Evolutionary conservation across 169 alveolate species (phyloP), one percentile per base, ranked within the genome.

Genomic region (Cryptosporidium xiaoi): DNA sequence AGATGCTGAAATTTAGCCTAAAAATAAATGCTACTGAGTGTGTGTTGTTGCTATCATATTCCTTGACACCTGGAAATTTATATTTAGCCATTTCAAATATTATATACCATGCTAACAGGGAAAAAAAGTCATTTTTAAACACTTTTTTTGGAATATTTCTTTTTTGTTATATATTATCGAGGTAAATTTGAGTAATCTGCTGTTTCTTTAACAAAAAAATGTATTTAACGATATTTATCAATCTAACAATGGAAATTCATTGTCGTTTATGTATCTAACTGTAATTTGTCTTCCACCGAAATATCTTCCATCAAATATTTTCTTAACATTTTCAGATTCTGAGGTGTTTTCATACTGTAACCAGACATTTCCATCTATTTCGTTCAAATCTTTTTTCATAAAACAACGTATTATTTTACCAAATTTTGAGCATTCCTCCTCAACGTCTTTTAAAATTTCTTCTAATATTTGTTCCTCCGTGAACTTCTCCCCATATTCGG

Each of bases 361-460:
- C 90, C 93, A 94, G 13, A 94, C 95, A 69, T 93, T 94, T 60
- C 97, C 97, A 66, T 94, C 97, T 18, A 84, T 48, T 20, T 65
- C 82, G 29, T 71, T 92, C 48, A 40, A 40, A 48, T 84, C 77
- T 27, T 90, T 84, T 71, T 93, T 91, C 55, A 95, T 51, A 92
- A 92, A 94, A 18, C 94, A 95, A 56, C 83, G 85, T 50, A 89
- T 66, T 29, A 95, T 93, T 36, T 90, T 90, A 2, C 98, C 98
- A 92, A 93, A 93, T 69, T 94, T 95, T 31, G 67, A 90, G 82
- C 98, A 95, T 87, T 95, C 98, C 56, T 91, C 95, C 71, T 68
- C 91, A 51, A 94, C 98, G 82, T 95, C 98, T n/a, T 92, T 97
- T 69, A 87, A 89, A 58, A 95, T 92, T 40, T 95, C 98, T 18